Base-by-base conservation (phyloP, 192 early-diverging fungal genomes). In the Cetraspora pellucida region DNA sequence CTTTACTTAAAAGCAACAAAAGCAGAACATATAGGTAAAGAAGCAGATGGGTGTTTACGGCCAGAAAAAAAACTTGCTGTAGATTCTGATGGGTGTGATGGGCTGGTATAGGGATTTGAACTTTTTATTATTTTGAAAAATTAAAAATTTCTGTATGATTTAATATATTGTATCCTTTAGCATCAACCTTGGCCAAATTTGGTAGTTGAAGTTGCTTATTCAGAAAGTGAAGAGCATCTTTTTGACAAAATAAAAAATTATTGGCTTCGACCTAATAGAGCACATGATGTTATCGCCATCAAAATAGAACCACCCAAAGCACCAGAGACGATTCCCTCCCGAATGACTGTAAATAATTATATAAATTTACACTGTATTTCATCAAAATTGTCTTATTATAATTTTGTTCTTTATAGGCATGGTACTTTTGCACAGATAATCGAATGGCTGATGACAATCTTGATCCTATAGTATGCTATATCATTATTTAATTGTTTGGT, bases 121-220 rank as follows among this genome's bases (percentile, higher is more conserved):
- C 27, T 19, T 7, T 65, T 50, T 49, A 70, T 70, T 65, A 52
- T 50, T 70, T 6, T 70, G 43, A 3, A 49, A 21, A 70, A 50
- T 28, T 70, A 49, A 17, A 49, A 23, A 70, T 70, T 25, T 70
- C 1, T 0, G 47, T 70, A 21, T 23, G 45, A 49, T n/a, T 16
- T 7, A 30, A n/a, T 8, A 65, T 67, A 46, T 45, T n/a, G n/a
- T n/a, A n/a, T 14, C 37, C 21, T 8, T 50, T 50, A 70, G 67
- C 19, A 70, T 70, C 43, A 25, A 30, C 67, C 46, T 47, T 70
- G 67, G 49, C 47, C 67, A 5, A 70, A 70, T 70, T 28, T 70
- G 10, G 7, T 70, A 46, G 21, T 70, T 19, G 49, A 70, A 13
- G 46, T 70, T 2, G 46, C 45, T 5, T 70, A 70, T 49, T 8